Percentiles rank a stretch among this genome's conserved stretches.
These are phyloP conservation scores for Hericium alpestre DNA, from an alignment of 768 basidiomycete species.

Conservation along the genomic window DNA sequence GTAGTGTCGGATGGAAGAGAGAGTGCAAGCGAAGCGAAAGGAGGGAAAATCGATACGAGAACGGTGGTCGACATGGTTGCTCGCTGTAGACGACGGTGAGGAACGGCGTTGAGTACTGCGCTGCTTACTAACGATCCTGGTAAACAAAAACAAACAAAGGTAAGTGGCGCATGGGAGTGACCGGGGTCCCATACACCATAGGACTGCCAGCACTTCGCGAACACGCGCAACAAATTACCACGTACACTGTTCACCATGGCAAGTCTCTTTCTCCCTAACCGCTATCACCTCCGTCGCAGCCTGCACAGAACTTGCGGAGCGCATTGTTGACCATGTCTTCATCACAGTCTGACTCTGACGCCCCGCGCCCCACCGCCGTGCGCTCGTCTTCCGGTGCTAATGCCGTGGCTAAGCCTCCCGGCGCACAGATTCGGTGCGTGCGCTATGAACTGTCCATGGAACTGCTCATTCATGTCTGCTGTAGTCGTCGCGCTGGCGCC, in stretches of 20 bases:
- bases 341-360: constrained; percentile 71
- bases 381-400: constrained; percentile 29
- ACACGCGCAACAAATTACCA: background rate
- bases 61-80: constrained; percentile 37
- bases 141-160: background rate
- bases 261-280: background rate
- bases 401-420: constrained; percentile 62
- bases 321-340: background rate
- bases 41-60: constrained; percentile 50
- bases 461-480: background rate
- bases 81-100: background rate
- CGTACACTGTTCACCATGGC: background rate
- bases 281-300: background rate
- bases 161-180: background rate
- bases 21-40: constrained; percentile 47
- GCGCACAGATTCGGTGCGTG: constrained; percentile 71
- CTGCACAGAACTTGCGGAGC: background rate
- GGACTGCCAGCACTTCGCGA: background rate
- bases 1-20: constrained; percentile 30
- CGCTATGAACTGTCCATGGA: background rate
- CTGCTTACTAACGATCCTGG: background rate
- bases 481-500: constrained; percentile 65
- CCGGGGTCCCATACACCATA: background rate
- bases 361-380: constrained; percentile 31
- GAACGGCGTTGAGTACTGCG: background rate